phyloP scores from a whole-genome alignment of 176 grass and related monocot genomes.

The Carex kokanica region DNA sequence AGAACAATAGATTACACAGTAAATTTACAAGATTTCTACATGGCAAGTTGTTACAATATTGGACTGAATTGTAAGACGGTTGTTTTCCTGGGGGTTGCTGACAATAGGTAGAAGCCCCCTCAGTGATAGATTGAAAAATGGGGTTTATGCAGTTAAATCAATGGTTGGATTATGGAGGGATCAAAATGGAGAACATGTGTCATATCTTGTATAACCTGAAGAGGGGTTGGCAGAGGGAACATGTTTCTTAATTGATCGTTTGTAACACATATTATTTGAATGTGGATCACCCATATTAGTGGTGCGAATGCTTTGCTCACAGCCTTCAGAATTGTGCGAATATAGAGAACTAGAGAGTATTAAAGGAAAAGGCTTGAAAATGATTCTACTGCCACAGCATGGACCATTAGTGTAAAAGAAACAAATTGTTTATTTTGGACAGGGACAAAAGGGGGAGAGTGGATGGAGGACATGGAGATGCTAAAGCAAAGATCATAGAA shows the following conservation, averaged over 20 bases:
- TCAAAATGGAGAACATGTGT: neutral
- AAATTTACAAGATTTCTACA: neutral
- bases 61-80: neutral
- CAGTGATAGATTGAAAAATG: neutral
- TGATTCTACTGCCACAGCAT: neutral
- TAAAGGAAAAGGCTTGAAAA: neutral
- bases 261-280: neutral
- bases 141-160: neutral
- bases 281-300: neutral
- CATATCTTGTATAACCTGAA: neutral
- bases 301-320: neutral
- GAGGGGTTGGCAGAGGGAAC: neutral
- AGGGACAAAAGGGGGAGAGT: neutral
- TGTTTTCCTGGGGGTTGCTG: neutral
- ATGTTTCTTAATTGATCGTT: neutral
- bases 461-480: neutral
- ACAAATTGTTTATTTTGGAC: neutral
- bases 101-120: neutral
- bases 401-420: neutral
- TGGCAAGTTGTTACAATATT: neutral
- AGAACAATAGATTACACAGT: neutral
- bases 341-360: neutral
- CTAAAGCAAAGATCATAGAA: neutral
- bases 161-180: neutral
- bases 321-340: neutral